These are phyloP conservation scores for Cyberlindnera mississippiensis DNA, from an alignment of 805 yeast genomes.

Conservation along the genomic window DNA sequence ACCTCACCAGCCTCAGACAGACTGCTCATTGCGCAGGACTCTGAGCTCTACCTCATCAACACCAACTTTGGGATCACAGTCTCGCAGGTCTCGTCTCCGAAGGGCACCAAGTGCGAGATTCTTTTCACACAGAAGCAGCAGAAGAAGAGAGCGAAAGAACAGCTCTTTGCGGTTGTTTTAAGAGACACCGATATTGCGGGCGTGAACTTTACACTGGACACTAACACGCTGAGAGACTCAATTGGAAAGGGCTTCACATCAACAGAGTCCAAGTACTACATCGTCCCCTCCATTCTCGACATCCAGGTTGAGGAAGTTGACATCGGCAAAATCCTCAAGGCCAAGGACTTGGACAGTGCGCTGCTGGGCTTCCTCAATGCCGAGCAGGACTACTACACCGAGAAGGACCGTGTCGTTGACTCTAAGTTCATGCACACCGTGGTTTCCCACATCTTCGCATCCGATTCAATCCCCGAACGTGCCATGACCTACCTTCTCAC, in stretches of 20 bases:
- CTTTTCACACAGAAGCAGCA: slow-evolving; percentile 9
- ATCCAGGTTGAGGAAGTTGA: slow-evolving; percentile 16
- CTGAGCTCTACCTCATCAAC: slow-evolving; percentile 36
- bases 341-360: slow-evolving; percentile 29
- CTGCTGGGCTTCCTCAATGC: slow-evolving; percentile 31
- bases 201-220: slow-evolving; percentile 52
- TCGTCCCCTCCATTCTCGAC: slow-evolving; percentile 29
- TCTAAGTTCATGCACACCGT: slow-evolving; percentile 47
- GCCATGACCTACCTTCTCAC: slow-evolving; percentile 73
- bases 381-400: slow-evolving; percentile 52
- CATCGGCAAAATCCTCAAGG: slow-evolving; percentile 23
- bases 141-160: slow-evolving; percentile 9
- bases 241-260: slow-evolving; percentile 50
- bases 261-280: slow-evolving; percentile 8
- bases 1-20: slow-evolving; percentile 27
- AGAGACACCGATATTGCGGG: slow-evolving; percentile 26
- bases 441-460: slow-evolving; percentile 38
- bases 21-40: slow-evolving; percentile 23
- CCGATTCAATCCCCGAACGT: slow-evolving; percentile 32
- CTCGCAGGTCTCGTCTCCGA: slow-evolving; percentile 15
- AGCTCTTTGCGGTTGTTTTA: slow-evolving; percentile 20
- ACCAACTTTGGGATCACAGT: slow-evolving; percentile 28
- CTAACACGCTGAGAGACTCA: slow-evolving; percentile 64
- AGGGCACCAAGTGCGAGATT: slow-evolving; percentile 17
- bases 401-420: slow-evolving; percentile 63